phyloP scores from a whole-genome alignment of 2,329 filamentous ascomycete genomes.

The Beauveria brongniartii region DNA sequence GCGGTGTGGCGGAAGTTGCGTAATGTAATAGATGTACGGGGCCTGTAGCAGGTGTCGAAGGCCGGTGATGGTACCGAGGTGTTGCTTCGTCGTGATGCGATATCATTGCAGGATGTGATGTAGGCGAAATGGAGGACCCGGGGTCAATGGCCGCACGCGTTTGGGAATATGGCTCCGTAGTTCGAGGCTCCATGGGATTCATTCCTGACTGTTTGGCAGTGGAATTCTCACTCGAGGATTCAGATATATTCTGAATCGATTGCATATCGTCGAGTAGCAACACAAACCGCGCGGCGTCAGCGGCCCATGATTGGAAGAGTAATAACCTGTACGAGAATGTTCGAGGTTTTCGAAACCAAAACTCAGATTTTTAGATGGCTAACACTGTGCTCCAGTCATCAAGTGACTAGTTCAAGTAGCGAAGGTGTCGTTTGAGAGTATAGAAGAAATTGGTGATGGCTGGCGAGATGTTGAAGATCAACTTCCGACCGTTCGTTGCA shows the following conservation, averaged over 20 bases:
- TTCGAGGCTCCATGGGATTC: conserved; percentile 5
- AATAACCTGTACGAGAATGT: neutral
- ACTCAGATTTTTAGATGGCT: neutral
- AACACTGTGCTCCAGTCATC: neutral
- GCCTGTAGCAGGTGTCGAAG: conserved; percentile 16
- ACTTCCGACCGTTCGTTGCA: neutral
- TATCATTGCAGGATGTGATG: conserved; percentile 8
- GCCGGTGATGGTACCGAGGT: conserved; percentile 5
- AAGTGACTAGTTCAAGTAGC: neutral
- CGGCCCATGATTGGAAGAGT: conserved; percentile 10
- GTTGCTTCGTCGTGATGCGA: conserved; percentile 6
- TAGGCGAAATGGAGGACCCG: conserved; percentile 7
- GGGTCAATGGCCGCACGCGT: conserved; percentile 1
- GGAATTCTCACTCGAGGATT: neutral
- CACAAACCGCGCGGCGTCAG: conserved; percentile 6
- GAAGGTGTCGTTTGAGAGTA: neutral
- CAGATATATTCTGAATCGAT: conserved; percentile 2
- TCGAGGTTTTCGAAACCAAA: neutral
- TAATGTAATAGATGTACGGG: conserved; percentile 22
- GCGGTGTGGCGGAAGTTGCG: conserved; percentile 15
- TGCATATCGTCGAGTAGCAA: conserved; percentile 10
- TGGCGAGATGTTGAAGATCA: neutral
- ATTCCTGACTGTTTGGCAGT: neutral
- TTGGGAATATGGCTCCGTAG: neutral
- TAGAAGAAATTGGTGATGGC: neutral